These are phyloP conservation scores for Phylloboletellus chloephorus DNA, from an alignment of 1,284 basidiomycete species.

Conservation along the genomic window DNA sequence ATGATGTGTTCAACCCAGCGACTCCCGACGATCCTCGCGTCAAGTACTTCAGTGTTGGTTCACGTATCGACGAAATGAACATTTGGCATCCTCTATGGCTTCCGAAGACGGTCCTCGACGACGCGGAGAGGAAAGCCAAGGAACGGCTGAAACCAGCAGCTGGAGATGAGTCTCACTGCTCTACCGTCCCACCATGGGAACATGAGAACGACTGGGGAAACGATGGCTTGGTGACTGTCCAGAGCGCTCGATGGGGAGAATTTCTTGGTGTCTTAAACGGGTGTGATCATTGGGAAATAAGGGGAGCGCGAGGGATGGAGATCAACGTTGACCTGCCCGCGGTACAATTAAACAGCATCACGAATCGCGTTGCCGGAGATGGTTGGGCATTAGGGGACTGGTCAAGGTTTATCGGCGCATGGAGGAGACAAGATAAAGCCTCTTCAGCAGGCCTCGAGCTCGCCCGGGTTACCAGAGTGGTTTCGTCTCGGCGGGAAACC, in stretches of 20 bases:
- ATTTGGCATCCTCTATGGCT: slow-evolving; percentile 97
- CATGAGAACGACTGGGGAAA: slow-evolving; percentile 75
- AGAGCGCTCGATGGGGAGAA: slow-evolving; percentile 89
- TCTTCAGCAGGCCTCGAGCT: slow-evolving; percentile 17
- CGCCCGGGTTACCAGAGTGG: slow-evolving; percentile 13
- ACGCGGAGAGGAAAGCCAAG: slow-evolving; percentile 55
- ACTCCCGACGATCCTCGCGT: slow-evolving; percentile 84
- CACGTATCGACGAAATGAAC: slow-evolving; percentile 65
- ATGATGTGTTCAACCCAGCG: slow-evolving; percentile 84
- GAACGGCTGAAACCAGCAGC: slow-evolving; percentile 31
- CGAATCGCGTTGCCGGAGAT: slow-evolving; percentile 33
- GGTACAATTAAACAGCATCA: slow-evolving; percentile 33
- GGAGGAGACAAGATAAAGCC: slow-evolving; percentile 48
- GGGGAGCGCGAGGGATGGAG: slow-evolving; percentile 73
- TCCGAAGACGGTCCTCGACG: slow-evolving; percentile 90
- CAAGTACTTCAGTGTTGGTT: slow-evolving; percentile 90
- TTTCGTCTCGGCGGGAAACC: slow-evolving; percentile 14
- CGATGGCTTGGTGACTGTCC: slow-evolving; percentile 89
- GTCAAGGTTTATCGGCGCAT: slow-evolving; percentile 52
- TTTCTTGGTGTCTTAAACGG: slow-evolving; percentile 88
- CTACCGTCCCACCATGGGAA: slow-evolving; percentile 34
- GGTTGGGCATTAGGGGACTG: slow-evolving; percentile 60
- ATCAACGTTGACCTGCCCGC: slow-evolving; percentile 56
- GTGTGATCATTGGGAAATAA: slow-evolving; percentile 95
- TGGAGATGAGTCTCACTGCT: slow-evolving; percentile 14